Evolutionary conservation across 2,329 filamentous ascomycete genomes (phyloP), one percentile per base, ranked within the genome.

Genomic region (Calonectria henricotiae): DNA sequence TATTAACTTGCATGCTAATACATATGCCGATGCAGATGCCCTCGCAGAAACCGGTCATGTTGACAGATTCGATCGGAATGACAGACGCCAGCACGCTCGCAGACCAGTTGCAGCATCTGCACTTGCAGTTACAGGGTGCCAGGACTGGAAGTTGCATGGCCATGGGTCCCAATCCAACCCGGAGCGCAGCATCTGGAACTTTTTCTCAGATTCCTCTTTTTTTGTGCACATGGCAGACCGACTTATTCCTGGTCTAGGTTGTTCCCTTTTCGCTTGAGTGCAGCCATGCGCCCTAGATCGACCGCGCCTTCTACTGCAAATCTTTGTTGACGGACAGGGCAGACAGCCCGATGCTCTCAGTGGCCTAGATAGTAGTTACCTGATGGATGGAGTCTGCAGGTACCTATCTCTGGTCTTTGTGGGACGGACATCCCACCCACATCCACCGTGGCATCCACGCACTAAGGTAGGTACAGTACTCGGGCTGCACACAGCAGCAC

Each of bases 391-490:
- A 13, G 23, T 43, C 39, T 44, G 61, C 49, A 64, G 32, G 47
- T 68, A 43, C 49, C 32, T 39, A 55, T 41, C 27, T 44, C 44
- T 69, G 7, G 49, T 25, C 23, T 37, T 23, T 51, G 20, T 25
- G 64, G 47, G 20, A 62, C 25, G 62, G 41, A 35, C 32, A 63
- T 58, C 61, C 66, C 51, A 64, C 61, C 44, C 39, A 64, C 51
- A 60, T 32, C 51, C 67, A 68, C 66, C 41, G 27, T 43, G 67
- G 67, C 67, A 62, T 8, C 67, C 51, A 69, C 55, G 25, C 62
- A 62, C 67, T 65, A 69, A 69, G 62, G 67, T 65, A 69, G 67
- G 67, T 65, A 69, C 67, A 27, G 61, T 44, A 55, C 35, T 51
- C 62, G 41, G 49, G 13, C 32, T 51, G 32, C 30, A 46, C 27